These are phyloP conservation scores for Hypoxylon crocopeplum DNA, from an alignment of 495 filamentous ascomycete genomes.

Conservation along the genomic window DNA sequence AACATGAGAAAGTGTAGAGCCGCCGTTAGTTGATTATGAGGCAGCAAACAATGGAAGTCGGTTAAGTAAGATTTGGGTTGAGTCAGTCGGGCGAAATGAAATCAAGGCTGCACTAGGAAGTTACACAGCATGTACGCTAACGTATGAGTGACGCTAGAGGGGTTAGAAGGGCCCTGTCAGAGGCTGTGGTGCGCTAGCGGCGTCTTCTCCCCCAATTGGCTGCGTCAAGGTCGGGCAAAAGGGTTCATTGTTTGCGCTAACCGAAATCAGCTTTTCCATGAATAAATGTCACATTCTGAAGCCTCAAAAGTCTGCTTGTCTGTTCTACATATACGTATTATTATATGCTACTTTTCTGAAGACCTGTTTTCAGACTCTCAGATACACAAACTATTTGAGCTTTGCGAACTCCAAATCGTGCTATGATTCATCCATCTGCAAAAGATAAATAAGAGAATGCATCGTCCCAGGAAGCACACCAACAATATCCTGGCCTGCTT, in stretches of 20 bases:
- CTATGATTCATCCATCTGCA: not conserved
- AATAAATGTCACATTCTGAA: constrained; percentile 29
- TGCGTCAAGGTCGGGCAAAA: not conserved
- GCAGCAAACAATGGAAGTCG: constrained; percentile 1
- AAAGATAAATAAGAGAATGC: constrained; percentile 18
- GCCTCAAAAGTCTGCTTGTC: constrained; percentile 24
- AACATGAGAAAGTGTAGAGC: constrained; percentile 11
- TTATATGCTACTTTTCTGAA: too few relatives aligned
- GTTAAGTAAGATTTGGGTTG: too few relatives aligned
- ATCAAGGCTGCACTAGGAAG: not conserved
- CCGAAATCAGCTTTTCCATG: constrained; percentile 9
- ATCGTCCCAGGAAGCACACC: constrained; percentile 11
- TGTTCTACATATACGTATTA: not conserved
- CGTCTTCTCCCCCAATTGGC: not conserved
- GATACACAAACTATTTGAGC: constrained; percentile 5
- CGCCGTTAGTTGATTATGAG: not conserved
- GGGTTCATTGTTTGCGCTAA: constrained; percentile 7
- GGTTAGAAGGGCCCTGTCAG: too few relatives aligned
- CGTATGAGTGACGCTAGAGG: constrained; percentile 8
- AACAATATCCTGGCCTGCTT: constrained; percentile 8
- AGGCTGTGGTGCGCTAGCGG: not conserved
- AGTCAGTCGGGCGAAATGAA: not conserved
- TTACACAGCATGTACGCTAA: not conserved
- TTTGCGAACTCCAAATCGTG: not conserved
- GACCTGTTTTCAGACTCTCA: not conserved